These are phyloP conservation scores for Penicillium egyptiacum DNA, from an alignment of 495 filamentous ascomycete species.

Conservation along the genomic window DNA sequence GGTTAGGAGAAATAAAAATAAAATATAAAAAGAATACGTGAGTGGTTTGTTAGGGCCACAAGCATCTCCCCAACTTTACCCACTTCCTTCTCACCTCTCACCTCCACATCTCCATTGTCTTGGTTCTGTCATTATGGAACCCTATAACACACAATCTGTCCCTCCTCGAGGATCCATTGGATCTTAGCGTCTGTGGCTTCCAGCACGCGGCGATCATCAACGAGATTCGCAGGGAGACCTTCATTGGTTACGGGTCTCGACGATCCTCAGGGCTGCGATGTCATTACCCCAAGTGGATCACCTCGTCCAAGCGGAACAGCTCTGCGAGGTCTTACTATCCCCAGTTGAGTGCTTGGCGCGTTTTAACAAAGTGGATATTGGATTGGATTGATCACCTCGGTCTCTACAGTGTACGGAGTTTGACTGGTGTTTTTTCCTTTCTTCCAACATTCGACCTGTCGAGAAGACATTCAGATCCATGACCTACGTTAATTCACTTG, in stretches of 20 bases:
- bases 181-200: slow-evolving; percentile 14
- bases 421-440: background rate
- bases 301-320: slow-evolving; percentile 16
- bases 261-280: slow-evolving; percentile 17
- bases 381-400: slow-evolving; percentile 24
- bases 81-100: background rate
- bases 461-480: background rate
- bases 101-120: background rate
- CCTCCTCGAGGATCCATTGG: background rate
- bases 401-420: background rate
- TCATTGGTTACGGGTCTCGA: slow-evolving; percentile 19
- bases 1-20: background rate
- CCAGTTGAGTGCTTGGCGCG: slow-evolving; percentile 27
- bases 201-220: slow-evolving; percentile 25
- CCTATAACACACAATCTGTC: background rate
- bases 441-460: background rate
- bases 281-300: slow-evolving; percentile 21
- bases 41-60: background rate
- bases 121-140: background rate
- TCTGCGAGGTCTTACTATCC: slow-evolving; percentile 20
- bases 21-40: background rate
- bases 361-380: slow-evolving; percentile 15
- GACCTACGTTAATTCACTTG: background rate
- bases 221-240: slow-evolving; percentile 17
- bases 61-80: background rate